Conservation (phyloP, 2,329 filamentous ascomycete species). For the Beauveria asiatica region DNA sequence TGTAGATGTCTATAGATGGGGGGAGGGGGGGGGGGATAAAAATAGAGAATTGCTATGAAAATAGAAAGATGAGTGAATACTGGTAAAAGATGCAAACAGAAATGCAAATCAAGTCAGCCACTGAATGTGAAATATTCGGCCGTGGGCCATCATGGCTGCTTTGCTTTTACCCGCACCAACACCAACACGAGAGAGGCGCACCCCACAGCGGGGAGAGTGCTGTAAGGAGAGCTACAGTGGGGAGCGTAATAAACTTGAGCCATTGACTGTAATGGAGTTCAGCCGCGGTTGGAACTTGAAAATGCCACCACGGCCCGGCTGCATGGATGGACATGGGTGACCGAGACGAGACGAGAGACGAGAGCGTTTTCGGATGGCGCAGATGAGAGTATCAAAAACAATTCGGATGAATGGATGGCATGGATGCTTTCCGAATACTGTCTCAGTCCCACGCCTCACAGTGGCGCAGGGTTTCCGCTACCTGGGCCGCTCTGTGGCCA, state of each 20-base stretch:
- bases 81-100: not conserved
- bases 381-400: too few species aligned
- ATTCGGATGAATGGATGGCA: not conserved
- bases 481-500: too few species aligned
- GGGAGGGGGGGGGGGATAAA: not conserved
- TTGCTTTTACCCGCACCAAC: too few species aligned
- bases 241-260: not conserved
- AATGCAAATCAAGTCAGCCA: not conserved
- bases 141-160: too few species aligned
- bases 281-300: not conserved
- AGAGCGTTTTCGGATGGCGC: too few species aligned
- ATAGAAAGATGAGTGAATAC: not conserved
- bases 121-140: not conserved
- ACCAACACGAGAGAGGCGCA: not conserved
- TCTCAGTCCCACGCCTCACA: not conserved
- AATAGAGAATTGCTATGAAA: not conserved
- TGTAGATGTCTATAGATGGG: not conserved
- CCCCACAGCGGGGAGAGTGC: not conserved
- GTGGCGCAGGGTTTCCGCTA: not conserved
- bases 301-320: too few species aligned
- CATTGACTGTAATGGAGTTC: too few species aligned
- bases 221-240: not conserved
- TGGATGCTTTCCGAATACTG: not conserved
- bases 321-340: too few species aligned
- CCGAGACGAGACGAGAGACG: too few species aligned